phyloP scores from a whole-genome alignment of 345 rosid species.

The Populus alba region DNA sequence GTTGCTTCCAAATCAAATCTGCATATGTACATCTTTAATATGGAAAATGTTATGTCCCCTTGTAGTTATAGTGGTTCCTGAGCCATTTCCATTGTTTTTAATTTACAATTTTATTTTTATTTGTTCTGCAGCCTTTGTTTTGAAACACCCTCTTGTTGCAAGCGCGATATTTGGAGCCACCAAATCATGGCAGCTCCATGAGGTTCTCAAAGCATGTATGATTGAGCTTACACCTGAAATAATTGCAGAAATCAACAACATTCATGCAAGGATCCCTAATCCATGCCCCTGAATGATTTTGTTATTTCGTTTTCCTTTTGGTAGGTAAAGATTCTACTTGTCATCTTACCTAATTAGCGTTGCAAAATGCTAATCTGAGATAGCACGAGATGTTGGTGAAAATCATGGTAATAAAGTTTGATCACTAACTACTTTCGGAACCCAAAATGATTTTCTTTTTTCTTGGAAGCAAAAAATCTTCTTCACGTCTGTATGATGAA shows the following conservation, averaged over 20 bases:
- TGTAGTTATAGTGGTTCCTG: background rate
- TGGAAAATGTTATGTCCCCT: background rate
- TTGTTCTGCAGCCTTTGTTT: too few relatives aligned
- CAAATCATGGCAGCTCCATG: slow-evolving; percentile 48
- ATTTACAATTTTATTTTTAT: too few relatives aligned
- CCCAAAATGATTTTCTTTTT: too few relatives aligned
- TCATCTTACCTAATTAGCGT: too few relatives aligned
- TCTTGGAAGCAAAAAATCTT: too few relatives aligned
- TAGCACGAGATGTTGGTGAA: too few relatives aligned
- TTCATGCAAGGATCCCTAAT: slow-evolving; percentile 47
- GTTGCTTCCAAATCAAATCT: background rate
- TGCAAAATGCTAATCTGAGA: too few relatives aligned
- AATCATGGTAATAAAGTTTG: too few relatives aligned
- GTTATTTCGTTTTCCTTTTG: too few relatives aligned
- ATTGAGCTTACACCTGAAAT: slow-evolving; percentile 40
- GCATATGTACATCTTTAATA: background rate
- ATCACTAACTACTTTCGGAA: too few relatives aligned
- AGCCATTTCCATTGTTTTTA: background rate
- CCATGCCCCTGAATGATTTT: slow-evolving; percentile 46
- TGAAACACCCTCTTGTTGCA: slow-evolving; percentile 34
- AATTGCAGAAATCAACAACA: slow-evolving; percentile 35
- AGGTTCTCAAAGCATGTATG: slow-evolving; percentile 37
- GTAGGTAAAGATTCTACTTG: too few relatives aligned
- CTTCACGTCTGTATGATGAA: too few relatives aligned
- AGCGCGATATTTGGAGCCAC: slow-evolving; percentile 52